Percentiles rank a stretch among this genome's conserved stretches.
Evolutionary conservation across 2,329 filamentous ascomycete genomes (phyloP).

Genomic region (Nannizzia gypsea): DNA sequence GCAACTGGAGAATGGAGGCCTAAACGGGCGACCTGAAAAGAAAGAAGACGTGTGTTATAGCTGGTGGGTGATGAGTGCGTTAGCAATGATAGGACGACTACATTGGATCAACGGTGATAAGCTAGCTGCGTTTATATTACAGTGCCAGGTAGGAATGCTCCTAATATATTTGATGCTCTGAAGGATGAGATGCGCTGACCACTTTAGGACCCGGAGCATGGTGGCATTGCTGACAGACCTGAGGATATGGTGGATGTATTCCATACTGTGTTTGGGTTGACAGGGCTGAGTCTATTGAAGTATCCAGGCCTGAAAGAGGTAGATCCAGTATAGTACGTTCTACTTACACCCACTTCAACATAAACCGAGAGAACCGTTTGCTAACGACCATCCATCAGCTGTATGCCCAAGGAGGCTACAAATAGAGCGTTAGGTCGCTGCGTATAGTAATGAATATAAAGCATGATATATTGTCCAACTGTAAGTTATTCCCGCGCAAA

Average conservation of each 20-base stretch:
- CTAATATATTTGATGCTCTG: not conserved
- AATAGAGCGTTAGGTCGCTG: conserved; percentile 44
- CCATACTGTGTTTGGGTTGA: conserved; percentile 81
- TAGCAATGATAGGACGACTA: conserved; percentile 74
- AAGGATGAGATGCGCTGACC: not conserved
- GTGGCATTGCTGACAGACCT: conserved; percentile 80
- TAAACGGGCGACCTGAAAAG: conserved; percentile 94
- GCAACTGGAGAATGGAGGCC: conserved; percentile 71
- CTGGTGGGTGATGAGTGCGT: conserved; percentile 93
- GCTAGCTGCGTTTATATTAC: conserved; percentile 69
- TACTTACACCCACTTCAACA: not conserved
- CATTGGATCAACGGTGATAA: conserved; percentile 88
- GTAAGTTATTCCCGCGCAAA: not conserved
- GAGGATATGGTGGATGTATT: conserved; percentile 96
- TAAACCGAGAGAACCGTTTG: not conserved
- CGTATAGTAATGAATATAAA: conserved; percentile 12
- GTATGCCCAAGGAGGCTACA: conserved; percentile 59
- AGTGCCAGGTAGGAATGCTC: conserved; percentile 52
- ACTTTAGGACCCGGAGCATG: conserved; percentile 56
- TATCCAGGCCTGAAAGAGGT: conserved; percentile 67
- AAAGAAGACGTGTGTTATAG: conserved; percentile 95
- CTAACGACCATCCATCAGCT: conserved; percentile 35
- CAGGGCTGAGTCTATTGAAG: conserved; percentile 72
- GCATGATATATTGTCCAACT: not conserved
- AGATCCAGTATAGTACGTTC: conserved; percentile 66